Percentiles rank a stretch among this genome's conserved stretches.
Evolutionary conservation across 176 grass and related monocot species (phyloP).

Genomic region (Bolboschoenus planiculmis): DNA sequence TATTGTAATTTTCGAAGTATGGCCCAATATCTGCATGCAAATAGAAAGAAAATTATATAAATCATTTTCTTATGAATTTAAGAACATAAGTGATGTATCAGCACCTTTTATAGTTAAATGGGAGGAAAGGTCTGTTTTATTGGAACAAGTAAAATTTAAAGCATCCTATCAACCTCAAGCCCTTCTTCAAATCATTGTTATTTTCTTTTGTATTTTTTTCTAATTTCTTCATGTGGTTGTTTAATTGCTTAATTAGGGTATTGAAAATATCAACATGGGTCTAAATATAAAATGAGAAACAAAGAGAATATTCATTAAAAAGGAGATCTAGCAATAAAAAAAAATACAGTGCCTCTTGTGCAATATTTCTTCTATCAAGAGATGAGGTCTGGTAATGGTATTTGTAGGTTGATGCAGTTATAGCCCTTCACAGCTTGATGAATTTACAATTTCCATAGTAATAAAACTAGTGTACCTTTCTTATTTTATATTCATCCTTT

Average conservation of each 20-base stretch:
- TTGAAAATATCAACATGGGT: no score
- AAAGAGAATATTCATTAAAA: no score
- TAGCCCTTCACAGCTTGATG: not conserved
- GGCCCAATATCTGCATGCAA: not conserved
- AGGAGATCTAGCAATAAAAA: no score
- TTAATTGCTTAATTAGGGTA: no score
- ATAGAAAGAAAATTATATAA: not conserved
- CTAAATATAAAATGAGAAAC: no score
- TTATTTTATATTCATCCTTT: slow-evolving; percentile 21
- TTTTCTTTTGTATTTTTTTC: not conserved
- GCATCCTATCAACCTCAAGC: no score
- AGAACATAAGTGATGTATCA: not conserved
- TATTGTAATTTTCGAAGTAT: not conserved
- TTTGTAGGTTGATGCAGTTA: not conserved
- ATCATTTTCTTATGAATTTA: not conserved
- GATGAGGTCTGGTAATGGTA: not conserved
- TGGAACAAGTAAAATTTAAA: no score
- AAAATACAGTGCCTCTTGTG: no score
- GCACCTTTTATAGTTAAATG: not conserved
- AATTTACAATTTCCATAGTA: not conserved
- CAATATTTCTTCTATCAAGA: no score
- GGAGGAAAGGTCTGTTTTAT: no score
- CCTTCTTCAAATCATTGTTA: not conserved
- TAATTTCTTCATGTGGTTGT: no score
- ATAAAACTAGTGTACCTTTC: slow-evolving; percentile 30